phyloP scores from a whole-genome alignment of 2,329 filamentous ascomycete genomes.

The Penicillium occitanis region DNA sequence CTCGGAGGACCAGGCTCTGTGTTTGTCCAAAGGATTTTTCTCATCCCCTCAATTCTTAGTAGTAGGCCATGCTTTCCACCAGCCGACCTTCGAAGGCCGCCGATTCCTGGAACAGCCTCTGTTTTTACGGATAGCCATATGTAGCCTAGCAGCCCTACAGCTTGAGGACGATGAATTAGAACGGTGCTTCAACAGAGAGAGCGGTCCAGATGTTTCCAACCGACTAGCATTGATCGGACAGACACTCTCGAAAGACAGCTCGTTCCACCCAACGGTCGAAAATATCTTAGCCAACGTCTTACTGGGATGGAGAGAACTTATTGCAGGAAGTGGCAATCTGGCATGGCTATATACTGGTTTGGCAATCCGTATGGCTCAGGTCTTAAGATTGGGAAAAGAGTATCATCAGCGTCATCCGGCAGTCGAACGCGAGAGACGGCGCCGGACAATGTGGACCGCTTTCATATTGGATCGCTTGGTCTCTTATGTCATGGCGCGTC shows the following conservation, averaged over 20 bases:
- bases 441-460: constrained; percentile 1
- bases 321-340: neutral
- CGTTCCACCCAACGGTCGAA: constrained; percentile 2
- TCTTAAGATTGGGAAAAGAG: constrained; percentile 1
- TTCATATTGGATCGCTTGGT: constrained; percentile 8
- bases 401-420: constrained; percentile 10
- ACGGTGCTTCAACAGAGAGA: neutral
- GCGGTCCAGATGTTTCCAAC: neutral
- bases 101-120: constrained; percentile 9
- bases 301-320: constrained; percentile 4
- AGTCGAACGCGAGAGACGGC: constrained; percentile 6
- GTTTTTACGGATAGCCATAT: neutral
- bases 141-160: neutral
- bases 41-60: neutral
- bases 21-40: constrained; percentile 3
- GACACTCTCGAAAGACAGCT: neutral
- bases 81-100: neutral
- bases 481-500: constrained; percentile 9
- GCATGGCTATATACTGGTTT: constrained; percentile 5
- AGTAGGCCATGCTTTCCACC: neutral
- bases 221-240: constrained; percentile 1
- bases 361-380: constrained; percentile 3
- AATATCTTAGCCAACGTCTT: constrained; percentile 5
- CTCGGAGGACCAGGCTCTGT: neutral
- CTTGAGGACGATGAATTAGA: constrained; percentile 1